phyloP scores from a whole-genome alignment of 106 monocot genomes.

The Alisma plantagoaquatica region DNA sequence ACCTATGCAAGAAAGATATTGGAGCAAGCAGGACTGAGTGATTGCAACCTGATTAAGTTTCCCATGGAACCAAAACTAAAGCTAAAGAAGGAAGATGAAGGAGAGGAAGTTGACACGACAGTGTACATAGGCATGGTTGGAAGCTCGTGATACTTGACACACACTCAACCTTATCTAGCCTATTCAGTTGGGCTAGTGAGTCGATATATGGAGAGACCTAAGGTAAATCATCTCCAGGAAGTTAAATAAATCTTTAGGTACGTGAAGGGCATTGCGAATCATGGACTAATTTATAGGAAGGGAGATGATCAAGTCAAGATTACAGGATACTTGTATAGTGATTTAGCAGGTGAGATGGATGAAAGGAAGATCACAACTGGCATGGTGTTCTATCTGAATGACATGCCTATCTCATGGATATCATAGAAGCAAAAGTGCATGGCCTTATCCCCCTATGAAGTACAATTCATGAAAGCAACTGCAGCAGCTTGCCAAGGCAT shows the following conservation, averaged over 20 bases:
- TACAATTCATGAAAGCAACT: too few relatives aligned
- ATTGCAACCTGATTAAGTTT: conserved; percentile 3
- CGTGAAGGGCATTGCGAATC: not conserved
- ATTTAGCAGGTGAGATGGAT: too few relatives aligned
- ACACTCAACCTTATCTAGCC: conserved; percentile 2
- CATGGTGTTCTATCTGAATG: too few relatives aligned
- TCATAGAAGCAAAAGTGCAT: too few relatives aligned
- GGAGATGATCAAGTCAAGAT: not conserved
- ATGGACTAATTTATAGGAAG: not conserved
- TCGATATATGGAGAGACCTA: not conserved
- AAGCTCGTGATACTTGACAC: not conserved
- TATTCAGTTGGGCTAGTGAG: not conserved
- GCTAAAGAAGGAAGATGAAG: not conserved
- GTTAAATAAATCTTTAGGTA: conserved; percentile 3
- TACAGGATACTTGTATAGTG: not conserved
- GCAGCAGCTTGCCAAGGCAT: too few relatives aligned
- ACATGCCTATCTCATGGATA: too few relatives aligned
- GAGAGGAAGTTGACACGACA: not conserved
- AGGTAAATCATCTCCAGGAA: not conserved
- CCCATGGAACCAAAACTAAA: conserved; percentile 1
- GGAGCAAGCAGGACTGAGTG: not conserved
- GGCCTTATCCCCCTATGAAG: too few relatives aligned
- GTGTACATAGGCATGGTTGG: conserved; percentile 2
- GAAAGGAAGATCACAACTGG: too few relatives aligned
- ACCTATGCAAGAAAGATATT: conserved; percentile 2